Percentiles rank a stretch among this genome's conserved stretches.
phyloP scores from a whole-genome alignment of 345 rosid genomes.

The Laguncularia racemosa region DNA sequence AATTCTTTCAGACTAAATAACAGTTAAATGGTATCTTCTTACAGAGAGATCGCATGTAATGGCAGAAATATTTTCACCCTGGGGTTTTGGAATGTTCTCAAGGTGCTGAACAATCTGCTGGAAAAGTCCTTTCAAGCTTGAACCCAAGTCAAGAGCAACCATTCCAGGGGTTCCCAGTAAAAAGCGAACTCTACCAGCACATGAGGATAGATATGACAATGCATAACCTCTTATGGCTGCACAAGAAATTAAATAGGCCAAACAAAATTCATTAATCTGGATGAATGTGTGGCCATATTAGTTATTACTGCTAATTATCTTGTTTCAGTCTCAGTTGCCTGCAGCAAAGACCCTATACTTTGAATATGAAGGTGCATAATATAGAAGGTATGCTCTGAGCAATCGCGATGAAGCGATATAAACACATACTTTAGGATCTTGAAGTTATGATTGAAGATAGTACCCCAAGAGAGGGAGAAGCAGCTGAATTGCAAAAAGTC shows the following conservation, averaged over 20 bases:
- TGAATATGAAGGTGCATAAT: too few species aligned
- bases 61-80: constrained; percentile 82
- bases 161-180: constrained; percentile 93
- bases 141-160: constrained; percentile 94
- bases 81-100: constrained; percentile 83
- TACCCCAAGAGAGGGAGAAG: background rate
- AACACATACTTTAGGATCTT: too few species aligned
- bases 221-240: constrained; percentile 99
- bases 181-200: constrained; percentile 93
- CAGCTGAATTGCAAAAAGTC: too few species aligned
- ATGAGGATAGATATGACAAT: constrained; percentile 93
- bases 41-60: constrained; percentile 90
- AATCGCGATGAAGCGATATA: too few species aligned
- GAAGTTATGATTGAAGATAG: too few species aligned
- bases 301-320: too few species aligned
- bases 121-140: constrained; percentile 80
- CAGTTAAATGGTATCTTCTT: constrained; percentile 26
- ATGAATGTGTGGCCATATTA: too few species aligned
- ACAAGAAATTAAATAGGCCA: constrained; percentile 12
- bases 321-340: too few species aligned
- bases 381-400: too few species aligned
- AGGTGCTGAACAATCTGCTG: constrained; percentile 80
- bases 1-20: background rate
- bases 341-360: too few species aligned
- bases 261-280: constrained; percentile 12